Evolutionary conservation across 1,284 basidiomycete species (phyloP).

Genomic region (Boletus semigastroideus): DNA sequence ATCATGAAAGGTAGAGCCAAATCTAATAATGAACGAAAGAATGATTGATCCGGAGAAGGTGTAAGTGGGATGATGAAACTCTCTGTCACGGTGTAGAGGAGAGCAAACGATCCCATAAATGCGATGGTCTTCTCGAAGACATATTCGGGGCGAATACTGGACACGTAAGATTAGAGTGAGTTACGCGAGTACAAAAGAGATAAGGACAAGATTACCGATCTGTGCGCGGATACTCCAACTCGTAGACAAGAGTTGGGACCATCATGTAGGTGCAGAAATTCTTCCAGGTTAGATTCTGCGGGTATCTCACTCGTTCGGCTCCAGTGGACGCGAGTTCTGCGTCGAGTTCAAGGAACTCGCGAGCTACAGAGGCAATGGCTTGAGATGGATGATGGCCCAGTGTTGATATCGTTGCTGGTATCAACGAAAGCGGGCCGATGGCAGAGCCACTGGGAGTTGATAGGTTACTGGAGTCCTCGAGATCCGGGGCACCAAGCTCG

Average conservation of each 20-base stretch:
- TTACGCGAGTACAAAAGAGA: neutral
- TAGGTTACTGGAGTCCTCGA: constrained; percentile 3
- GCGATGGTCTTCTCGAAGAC: constrained; percentile 94
- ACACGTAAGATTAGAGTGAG: neutral
- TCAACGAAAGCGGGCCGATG: constrained; percentile 2
- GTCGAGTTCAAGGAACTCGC: constrained; percentile 76
- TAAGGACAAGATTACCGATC: constrained; percentile 54
- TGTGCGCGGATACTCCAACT: constrained; percentile 93
- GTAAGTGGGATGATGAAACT: constrained; percentile 88
- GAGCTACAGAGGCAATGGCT: constrained; percentile 69
- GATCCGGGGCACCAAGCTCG: constrained; percentile 3
- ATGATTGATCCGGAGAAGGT: constrained; percentile 70
- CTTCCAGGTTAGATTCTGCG: constrained; percentile 79
- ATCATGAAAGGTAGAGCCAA: constrained; percentile 93
- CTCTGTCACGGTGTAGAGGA: constrained; percentile 91
- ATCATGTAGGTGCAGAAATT: constrained; percentile 90
- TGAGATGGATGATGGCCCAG: constrained; percentile 76
- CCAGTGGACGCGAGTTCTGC: constrained; percentile 77
- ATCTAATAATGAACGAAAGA: constrained; percentile 78
- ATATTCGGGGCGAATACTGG: constrained; percentile 85
- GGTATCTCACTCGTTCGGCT: constrained; percentile 70
- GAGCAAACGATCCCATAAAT: constrained; percentile 92
- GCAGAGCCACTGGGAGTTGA: constrained; percentile 4
- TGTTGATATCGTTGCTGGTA: constrained; percentile 43
- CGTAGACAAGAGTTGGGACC: constrained; percentile 93